Evolutionary conservation across 1,284 basidiomycete species (phyloP).

Genomic region (Marasmius sp.): DNA sequence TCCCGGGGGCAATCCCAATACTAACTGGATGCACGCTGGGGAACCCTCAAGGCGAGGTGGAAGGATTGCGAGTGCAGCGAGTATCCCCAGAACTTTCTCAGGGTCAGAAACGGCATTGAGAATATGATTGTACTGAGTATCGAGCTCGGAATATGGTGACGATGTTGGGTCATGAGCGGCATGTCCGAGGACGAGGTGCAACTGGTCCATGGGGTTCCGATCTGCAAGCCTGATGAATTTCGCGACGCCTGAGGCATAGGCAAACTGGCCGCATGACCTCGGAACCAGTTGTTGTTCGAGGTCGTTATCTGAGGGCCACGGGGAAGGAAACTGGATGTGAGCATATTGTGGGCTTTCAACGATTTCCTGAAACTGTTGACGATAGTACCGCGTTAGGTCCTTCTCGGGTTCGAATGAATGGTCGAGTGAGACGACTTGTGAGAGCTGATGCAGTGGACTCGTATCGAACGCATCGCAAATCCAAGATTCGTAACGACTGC

Average conservation of each 20-base stretch:
- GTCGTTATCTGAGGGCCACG: slow-evolving; percentile 19
- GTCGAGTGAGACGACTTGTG: not conserved
- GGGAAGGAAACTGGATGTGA: not conserved
- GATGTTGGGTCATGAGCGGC: not conserved
- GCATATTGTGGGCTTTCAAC: not conserved
- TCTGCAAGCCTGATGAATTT: slow-evolving; percentile 22
- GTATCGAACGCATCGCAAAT: slow-evolving; percentile 18
- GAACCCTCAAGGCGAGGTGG: no score
- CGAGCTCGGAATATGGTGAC: no score
- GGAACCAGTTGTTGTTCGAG: slow-evolving; percentile 20
- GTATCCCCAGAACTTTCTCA: no score
- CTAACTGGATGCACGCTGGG: no score
- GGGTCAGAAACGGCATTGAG: no score
- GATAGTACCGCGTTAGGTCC: not conserved
- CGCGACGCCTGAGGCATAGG: slow-evolving; percentile 25
- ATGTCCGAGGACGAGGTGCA: slow-evolving; percentile 18
- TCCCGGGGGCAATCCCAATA: no score
- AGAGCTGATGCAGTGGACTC: not conserved
- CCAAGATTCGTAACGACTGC: slow-evolving; percentile 22
- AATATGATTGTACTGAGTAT: no score
- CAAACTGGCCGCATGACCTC: slow-evolving; percentile 22
- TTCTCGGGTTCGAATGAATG: not conserved
- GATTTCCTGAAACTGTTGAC: not conserved
- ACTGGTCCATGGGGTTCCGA: slow-evolving; percentile 20
- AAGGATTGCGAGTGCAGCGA: no score